Evolutionary conservation across 2,329 filamentous ascomycete genomes (phyloP).

Genomic region (Talaromyces sp.): DNA sequence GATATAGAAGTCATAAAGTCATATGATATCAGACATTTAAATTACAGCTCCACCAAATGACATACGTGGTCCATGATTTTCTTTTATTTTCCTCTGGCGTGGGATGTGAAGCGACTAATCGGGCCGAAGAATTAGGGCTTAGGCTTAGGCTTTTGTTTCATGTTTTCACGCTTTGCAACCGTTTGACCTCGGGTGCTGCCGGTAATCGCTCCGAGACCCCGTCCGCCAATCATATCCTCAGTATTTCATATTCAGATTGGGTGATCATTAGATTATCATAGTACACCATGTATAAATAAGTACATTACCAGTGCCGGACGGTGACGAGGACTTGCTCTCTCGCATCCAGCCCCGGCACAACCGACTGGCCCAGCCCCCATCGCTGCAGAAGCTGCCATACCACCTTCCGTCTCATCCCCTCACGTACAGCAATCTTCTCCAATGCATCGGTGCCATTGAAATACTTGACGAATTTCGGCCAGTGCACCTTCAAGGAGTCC

Average conservation of each 20-base stretch:
- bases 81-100: background rate
- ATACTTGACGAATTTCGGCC: constrained; percentile 75
- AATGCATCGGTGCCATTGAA: constrained; percentile 82
- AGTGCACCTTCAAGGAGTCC: constrained; percentile 56
- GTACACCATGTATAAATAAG: background rate
- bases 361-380: constrained; percentile 57
- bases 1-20: background rate
- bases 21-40: background rate
- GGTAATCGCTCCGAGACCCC: background rate
- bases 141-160: background rate
- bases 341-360: constrained; percentile 30
- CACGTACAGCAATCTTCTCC: constrained; percentile 80
- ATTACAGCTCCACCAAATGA: constrained; percentile 1
- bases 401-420: constrained; percentile 77
- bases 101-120: background rate
- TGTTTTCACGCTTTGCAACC: background rate
- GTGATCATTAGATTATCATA: no score
- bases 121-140: constrained; percentile 4
- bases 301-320: constrained; percentile 65
- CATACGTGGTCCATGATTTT: background rate
- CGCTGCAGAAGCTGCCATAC: constrained; percentile 56
- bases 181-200: background rate
- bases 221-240: background rate
- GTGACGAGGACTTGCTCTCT: constrained; percentile 53
- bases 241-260: no score